Base-by-base conservation (phyloP, 768 basidiomycete species). In the Calvatia gigantea region DNA sequence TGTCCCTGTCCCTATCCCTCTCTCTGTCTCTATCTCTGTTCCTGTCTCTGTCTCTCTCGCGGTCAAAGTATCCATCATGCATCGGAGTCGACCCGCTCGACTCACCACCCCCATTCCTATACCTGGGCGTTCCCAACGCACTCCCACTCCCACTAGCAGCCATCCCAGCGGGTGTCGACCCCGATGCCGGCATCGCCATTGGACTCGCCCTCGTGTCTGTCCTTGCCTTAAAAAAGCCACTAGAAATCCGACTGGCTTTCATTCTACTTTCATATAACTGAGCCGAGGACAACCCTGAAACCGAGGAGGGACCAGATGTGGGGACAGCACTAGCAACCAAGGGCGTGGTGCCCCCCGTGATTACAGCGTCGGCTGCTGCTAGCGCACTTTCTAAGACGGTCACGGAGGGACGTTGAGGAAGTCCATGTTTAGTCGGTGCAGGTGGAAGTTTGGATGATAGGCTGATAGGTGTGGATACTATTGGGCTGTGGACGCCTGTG, bases 21-120 rank as follows among this genome's bases (percentile, higher is more conserved):
- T 51, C 49, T 3, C 49, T 29, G 12, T 48, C 47, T n/a, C 49
- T 49, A 7, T 50, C 48, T 15, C 45, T 31, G n/a, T 48, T 32
- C n/a, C 51, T 17, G 9, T 52, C 51, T 21, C 51, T 68, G 65
- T 60, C 71, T 64, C 61, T 70, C 65, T 58, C 65, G 65, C 65
- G 60, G 60, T 61, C 63, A 19, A 29, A 45, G 38, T 52, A 49
- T 59, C 65, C 51, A n/a, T 54, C 52, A 29, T 45, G 43, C 52
- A 54, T 37, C 14, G 52, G 52, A 6, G 52, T 54, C 15, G 41
- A 43, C 29, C 41, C 39, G 33, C 51, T 52, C 32, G 51, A 52
- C 29, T 31, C 51, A n/a, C 51, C 42, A 32, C 42, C 51, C 51
- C 46, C 46, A 21, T 32, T 33, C n/a, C 27, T 42, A 23, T 51